phyloP scores from a whole-genome alignment of 2,329 filamentous ascomycete genomes.

The Elsinoe arachidis region DNA sequence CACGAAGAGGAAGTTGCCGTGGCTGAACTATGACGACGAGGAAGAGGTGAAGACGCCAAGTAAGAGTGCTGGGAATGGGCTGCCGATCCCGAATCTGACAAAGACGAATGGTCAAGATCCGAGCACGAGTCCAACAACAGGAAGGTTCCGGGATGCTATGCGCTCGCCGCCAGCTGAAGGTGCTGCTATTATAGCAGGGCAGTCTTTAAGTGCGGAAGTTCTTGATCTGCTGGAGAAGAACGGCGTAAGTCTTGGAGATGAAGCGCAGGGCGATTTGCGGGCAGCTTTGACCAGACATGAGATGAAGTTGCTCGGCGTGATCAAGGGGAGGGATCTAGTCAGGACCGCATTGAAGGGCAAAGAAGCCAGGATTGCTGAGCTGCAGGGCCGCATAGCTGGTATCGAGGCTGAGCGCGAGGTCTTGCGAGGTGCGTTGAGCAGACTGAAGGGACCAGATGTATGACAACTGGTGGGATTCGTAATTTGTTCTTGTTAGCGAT shows the following conservation, averaged over 20 bases:
- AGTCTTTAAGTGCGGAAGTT: slow-evolving; percentile 13
- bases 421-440: slow-evolving; percentile 31
- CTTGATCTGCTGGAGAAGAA: slow-evolving; percentile 12
- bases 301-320: slow-evolving; percentile 51
- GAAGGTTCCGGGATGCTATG: slow-evolving; percentile 22
- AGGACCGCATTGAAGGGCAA: slow-evolving; percentile 54
- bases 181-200: not conserved
- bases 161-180: not conserved
- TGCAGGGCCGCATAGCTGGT: slow-evolving; percentile 56
- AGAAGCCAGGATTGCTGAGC: slow-evolving; percentile 55
- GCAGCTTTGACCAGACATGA: slow-evolving; percentile 47
- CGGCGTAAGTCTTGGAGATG: slow-evolving; percentile 20
- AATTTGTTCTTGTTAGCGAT: not conserved
- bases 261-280: slow-evolving; percentile 33
- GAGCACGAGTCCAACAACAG: slow-evolving; percentile 29
- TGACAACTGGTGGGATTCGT: not conserved
- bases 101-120: not conserved
- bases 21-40: slow-evolving; percentile 26
- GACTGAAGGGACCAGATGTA: not conserved
- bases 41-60: not conserved
- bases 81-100: slow-evolving; percentile 14
- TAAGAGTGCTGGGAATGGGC: not conserved
- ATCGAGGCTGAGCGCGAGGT: slow-evolving; percentile 50
- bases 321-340: slow-evolving; percentile 56
- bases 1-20: slow-evolving; percentile 30